These are phyloP conservation scores for Debaryomyces psychrophilus DNA, from an alignment of 1,139 yeast genomes.

Conservation along the genomic window DNA sequence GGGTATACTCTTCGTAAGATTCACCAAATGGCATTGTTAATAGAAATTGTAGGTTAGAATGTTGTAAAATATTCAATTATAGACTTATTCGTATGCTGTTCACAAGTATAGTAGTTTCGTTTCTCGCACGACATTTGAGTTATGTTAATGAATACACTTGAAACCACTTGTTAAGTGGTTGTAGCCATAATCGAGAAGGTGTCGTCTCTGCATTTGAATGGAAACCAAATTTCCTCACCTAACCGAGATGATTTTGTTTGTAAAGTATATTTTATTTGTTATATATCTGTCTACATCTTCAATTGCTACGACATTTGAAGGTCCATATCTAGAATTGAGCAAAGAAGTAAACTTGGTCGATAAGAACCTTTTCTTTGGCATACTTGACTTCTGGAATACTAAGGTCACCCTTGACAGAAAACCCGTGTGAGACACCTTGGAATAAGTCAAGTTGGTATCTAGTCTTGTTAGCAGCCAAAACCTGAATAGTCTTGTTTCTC, in stretches of 20 bases:
- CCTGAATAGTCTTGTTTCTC: slow-evolving; percentile 62
- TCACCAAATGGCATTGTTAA: slow-evolving; percentile 30
- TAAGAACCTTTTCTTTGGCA: slow-evolving; percentile 70
- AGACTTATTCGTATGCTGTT: neutral
- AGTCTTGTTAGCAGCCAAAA: slow-evolving; percentile 48
- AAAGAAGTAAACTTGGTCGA: slow-evolving; percentile 53
- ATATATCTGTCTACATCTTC: neutral
- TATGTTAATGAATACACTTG: too few species aligned
- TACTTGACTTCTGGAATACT: slow-evolving; percentile 55
- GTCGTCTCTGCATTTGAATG: neutral
- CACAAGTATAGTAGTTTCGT: neutral
- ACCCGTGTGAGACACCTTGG: slow-evolving; percentile 72
- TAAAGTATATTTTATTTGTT: neutral
- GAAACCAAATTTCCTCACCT: too few species aligned
- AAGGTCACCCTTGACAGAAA: slow-evolving; percentile 74
- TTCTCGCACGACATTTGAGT: neutral
- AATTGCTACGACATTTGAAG: neutral
- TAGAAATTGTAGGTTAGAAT: neutral
- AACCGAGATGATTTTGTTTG: neutral
- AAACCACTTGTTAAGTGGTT: too few species aligned
- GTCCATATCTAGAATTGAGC: slow-evolving; percentile 9
- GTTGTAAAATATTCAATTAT: neutral
- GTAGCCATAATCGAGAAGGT: neutral
- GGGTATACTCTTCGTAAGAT: slow-evolving; percentile 34
- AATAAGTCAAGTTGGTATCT: slow-evolving; percentile 63